Evolutionary conservation across 768 basidiomycete species (phyloP).

Genomic region (Amanita polypyramis): DNA sequence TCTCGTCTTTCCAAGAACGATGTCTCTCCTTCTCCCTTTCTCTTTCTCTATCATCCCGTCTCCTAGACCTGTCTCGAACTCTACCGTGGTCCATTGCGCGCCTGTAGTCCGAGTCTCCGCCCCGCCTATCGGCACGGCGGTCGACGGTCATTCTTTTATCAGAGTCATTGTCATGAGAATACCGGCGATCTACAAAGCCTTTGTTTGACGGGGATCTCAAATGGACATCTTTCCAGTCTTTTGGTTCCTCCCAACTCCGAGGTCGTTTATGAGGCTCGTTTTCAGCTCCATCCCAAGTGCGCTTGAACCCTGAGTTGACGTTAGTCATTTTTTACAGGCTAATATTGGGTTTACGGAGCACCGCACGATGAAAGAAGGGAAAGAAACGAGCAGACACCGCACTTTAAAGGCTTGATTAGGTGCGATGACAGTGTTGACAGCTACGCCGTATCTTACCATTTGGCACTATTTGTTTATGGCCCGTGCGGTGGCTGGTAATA

Average conservation of each 20-base stretch:
- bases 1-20: conserved; percentile 18
- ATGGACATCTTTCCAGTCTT: conserved; percentile 66
- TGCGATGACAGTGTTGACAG: too few relatives aligned
- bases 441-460: too few relatives aligned
- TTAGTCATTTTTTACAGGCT: conserved; percentile 58
- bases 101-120: conserved; percentile 21
- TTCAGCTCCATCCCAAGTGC: conserved; percentile 55
- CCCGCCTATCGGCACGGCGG: conserved; percentile 25
- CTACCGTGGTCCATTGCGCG: conserved; percentile 11
- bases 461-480: too few relatives aligned
- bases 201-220: conserved; percentile 29
- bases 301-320: conserved; percentile 76
- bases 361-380: conserved; percentile 59
- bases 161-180: conserved; percentile 19
- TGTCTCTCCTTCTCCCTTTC: conserved; percentile 15
- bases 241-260: conserved; percentile 42
- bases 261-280: conserved; percentile 42
- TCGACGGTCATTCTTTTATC: conserved; percentile 17
- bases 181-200: conserved; percentile 19
- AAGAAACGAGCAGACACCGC: conserved; percentile 11
- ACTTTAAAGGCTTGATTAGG: background rate
- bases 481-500: conserved; percentile 3
- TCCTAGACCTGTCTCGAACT: conserved; percentile 10
- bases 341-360: conserved; percentile 56
- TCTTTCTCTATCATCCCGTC: conserved; percentile 15